phyloP scores from a whole-genome alignment of 805 yeast species.

The Myxozyma kluyveri region DNA sequence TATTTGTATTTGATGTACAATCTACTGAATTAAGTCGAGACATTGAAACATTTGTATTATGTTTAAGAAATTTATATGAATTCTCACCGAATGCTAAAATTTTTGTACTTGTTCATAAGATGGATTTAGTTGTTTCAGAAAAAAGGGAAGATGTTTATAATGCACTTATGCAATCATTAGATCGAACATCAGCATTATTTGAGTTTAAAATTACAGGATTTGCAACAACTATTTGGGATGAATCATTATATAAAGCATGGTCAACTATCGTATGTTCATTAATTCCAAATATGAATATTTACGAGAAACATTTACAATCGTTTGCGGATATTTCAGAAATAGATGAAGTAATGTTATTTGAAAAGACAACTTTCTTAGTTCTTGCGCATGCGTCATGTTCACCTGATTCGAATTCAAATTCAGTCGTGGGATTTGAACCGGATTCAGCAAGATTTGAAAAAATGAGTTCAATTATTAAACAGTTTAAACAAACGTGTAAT shows the following conservation, averaged over 20 bases:
- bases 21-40: slow-evolving; percentile 88
- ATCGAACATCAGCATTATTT: slow-evolving; percentile 53
- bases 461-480: slow-evolving; percentile 88
- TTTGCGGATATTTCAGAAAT: slow-evolving; percentile 76
- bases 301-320: slow-evolving; percentile 70
- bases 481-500: slow-evolving; percentile 87
- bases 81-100: slow-evolving; percentile 89
- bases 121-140: slow-evolving; percentile 69
- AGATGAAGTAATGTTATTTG: slow-evolving; percentile 86
- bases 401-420: background rate
- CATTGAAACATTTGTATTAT: slow-evolving; percentile 83
- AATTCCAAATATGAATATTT: slow-evolving; percentile 83
- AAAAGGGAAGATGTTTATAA: slow-evolving; percentile 59
- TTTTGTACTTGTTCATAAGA: slow-evolving; percentile 87
- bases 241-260: slow-evolving; percentile 94
- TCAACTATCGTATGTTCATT: slow-evolving; percentile 90
- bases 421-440: slow-evolving; percentile 37
- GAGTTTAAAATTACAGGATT: slow-evolving; percentile 55
- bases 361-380: slow-evolving; percentile 85
- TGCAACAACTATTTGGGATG: slow-evolving; percentile 97
- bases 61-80: slow-evolving; percentile 74
- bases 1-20: slow-evolving; percentile 95
- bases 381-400: slow-evolving; percentile 52
- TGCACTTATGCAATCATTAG: slow-evolving; percentile 79
- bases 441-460: slow-evolving; percentile 95